These are phyloP conservation scores for Colletotrichum sp. DNA, from an alignment of 2,329 filamentous ascomycete species.

Conservation along the genomic window DNA sequence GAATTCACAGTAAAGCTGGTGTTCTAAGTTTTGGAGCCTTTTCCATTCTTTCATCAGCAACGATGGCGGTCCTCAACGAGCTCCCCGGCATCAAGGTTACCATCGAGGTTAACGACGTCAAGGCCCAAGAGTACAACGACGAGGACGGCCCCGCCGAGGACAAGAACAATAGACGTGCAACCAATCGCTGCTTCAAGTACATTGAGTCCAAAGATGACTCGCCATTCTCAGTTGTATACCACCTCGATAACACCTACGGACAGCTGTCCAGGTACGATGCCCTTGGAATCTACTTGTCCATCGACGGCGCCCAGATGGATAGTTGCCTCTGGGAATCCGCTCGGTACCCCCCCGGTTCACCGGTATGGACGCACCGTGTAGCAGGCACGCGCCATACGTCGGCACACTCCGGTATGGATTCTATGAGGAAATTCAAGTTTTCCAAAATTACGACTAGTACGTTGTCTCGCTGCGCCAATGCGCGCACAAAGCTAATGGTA, in stretches of 20 bases:
- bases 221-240: slow-evolving; percentile 20
- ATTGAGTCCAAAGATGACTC: slow-evolving; percentile 26
- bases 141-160: slow-evolving; percentile 3
- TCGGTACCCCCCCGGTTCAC: neutral
- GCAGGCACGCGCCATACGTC: neutral
- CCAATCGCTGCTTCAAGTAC: slow-evolving; percentile 5
- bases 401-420: neutral
- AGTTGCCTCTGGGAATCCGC: neutral
- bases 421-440: slow-evolving; percentile 23
- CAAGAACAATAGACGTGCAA: neutral
- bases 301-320: slow-evolving; percentile 22
- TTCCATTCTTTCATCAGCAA: neutral
- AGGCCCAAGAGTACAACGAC: slow-evolving; percentile 24
- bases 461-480: neutral
- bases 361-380: neutral
- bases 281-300: slow-evolving; percentile 15
- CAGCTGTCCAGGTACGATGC: slow-evolving; percentile 9
- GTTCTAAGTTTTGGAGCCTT: neutral
- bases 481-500: neutral
- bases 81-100: slow-evolving; percentile 27
- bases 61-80: slow-evolving; percentile 28
- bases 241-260: slow-evolving; percentile 7
- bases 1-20: neutral
- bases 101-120: slow-evolving; percentile 23
- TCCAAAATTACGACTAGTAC: slow-evolving; percentile 21